These are phyloP conservation scores for Tetragonia tetragonoides DNA, from an alignment of 148 eudicot genomes.

Conservation along the genomic window DNA sequence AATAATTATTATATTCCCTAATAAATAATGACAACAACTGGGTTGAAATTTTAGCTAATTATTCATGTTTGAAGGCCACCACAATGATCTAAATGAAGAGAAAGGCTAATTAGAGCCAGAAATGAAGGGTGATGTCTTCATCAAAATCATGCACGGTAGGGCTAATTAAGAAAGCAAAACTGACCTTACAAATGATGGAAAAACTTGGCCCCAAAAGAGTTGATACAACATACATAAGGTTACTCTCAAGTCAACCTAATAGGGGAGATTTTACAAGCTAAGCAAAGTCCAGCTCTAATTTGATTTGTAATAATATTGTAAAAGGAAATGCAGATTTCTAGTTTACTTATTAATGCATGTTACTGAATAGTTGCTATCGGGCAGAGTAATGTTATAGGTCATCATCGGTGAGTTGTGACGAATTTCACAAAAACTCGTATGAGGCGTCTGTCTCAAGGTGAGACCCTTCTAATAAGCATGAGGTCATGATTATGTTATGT, in stretches of 20 bases:
- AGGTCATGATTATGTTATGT: too few species aligned
- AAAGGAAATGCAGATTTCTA: too few species aligned
- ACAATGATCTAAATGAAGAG: neutral
- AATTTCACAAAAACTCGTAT: too few species aligned
- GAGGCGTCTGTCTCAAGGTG: too few species aligned
- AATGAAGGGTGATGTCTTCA: neutral
- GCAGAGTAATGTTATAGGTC: too few species aligned
- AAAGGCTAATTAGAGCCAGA: conserved; percentile 3
- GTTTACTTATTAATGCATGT: too few species aligned
- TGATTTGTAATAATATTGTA: too few species aligned
- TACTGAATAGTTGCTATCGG: too few species aligned
- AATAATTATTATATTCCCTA: too few species aligned
- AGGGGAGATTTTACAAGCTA: neutral
- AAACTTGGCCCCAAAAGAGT: neutral
- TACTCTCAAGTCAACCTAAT: neutral
- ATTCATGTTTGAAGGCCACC: conserved; percentile 15
- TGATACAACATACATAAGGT: neutral
- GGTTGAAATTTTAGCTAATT: conserved; percentile 14
- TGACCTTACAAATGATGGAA: neutral
- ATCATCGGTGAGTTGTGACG: too few species aligned
- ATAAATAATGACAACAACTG: neutral
- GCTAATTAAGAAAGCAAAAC: neutral
- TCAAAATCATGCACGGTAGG: conserved; percentile 10
- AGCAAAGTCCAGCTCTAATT: neutral
- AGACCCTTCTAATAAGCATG: too few species aligned